phyloP scores from a whole-genome alignment of 2,329 filamentous ascomycete genomes.

The Fusarium sp. region DNA sequence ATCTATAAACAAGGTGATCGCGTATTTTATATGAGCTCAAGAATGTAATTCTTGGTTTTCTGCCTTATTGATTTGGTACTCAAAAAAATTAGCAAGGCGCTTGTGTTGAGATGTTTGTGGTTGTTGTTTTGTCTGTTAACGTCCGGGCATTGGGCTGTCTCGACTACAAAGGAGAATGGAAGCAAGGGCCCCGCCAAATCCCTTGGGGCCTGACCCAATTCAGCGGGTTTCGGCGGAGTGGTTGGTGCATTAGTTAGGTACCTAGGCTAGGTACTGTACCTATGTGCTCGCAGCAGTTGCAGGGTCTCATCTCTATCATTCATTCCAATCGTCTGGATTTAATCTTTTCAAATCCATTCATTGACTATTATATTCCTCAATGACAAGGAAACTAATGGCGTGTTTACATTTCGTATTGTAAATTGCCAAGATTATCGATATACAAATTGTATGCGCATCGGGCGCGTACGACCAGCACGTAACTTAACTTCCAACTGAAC shows the following conservation, averaged over 20 bases:
- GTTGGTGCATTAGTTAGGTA: not conserved
- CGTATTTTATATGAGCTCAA: not conserved
- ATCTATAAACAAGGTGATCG: slow-evolving; percentile 4
- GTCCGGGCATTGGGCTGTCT: slow-evolving; percentile 17
- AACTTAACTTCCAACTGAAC: not conserved
- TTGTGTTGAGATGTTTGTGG: slow-evolving; percentile 11
- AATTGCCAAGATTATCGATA: not conserved
- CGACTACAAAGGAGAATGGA: slow-evolving; percentile 22
- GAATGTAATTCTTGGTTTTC: not conserved
- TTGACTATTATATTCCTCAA: too few relatives aligned
- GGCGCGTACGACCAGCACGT: too few relatives aligned
- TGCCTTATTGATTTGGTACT: not conserved
- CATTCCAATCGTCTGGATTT: too few relatives aligned
- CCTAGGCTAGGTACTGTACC: too few relatives aligned
- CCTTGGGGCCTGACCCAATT: slow-evolving; percentile 6
- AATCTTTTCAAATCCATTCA: too few relatives aligned
- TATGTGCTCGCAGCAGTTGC: not conserved
- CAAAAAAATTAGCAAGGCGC: not conserved
- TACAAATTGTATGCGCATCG: not conserved
- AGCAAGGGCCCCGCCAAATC: slow-evolving; percentile 29
- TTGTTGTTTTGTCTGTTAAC: slow-evolving; percentile 24
- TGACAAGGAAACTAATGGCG: too few relatives aligned
- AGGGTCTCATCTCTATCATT: slow-evolving; percentile 12
- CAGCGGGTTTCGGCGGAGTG: slow-evolving; percentile 21
- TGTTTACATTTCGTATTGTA: too few relatives aligned